These are phyloP conservation scores for Xylaria nigripes DNA, from an alignment of 495 filamentous ascomycete species.

Conservation along the genomic window DNA sequence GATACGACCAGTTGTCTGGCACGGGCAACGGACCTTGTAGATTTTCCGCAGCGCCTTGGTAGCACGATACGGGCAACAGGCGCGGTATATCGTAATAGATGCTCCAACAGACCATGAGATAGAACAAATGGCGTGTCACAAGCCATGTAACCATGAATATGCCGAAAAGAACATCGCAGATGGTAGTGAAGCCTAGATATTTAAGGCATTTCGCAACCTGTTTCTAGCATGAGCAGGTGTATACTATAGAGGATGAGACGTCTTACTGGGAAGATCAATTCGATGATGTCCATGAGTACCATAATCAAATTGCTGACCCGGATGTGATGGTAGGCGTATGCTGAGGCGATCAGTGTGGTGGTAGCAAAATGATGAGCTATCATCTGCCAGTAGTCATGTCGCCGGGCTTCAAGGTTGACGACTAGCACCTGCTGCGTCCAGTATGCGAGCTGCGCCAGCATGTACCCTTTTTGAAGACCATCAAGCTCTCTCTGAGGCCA, in stretches of 20 bases:
- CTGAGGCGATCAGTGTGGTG: constrained; percentile 50
- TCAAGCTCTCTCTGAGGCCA: constrained; percentile 55
- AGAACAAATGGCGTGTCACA: constrained; percentile 58
- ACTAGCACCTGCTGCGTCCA: constrained; percentile 71
- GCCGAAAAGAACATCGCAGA: constrained; percentile 64
- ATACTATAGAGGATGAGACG: background rate
- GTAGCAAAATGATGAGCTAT: constrained; percentile 70
- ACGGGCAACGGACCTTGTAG: constrained; percentile 40
- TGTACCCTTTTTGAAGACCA: constrained; percentile 61
- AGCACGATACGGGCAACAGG: constrained; percentile 54
- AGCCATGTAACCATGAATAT: constrained; percentile 67
- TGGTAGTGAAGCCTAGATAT: constrained; percentile 54
- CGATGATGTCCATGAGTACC: constrained; percentile 68
- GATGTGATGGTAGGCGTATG: constrained; percentile 59
- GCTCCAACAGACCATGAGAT: constrained; percentile 56
- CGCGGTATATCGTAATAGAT: constrained; percentile 51
- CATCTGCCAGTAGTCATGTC: constrained; percentile 75
- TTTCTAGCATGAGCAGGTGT: background rate
- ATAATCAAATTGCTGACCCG: constrained; percentile 65
- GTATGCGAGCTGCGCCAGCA: constrained; percentile 65
- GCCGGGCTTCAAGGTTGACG: constrained; percentile 64
- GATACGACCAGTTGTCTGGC: constrained; percentile 44
- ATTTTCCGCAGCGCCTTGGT: constrained; percentile 40
- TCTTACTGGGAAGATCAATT: constrained; percentile 62
- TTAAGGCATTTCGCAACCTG: constrained; percentile 61